Percentiles rank a stretch among this genome's conserved stretches.
Evolutionary conservation across 1,284 basidiomycete species (phyloP).

Genomic region (Cutaneotrichosporon dermatis): DNA sequence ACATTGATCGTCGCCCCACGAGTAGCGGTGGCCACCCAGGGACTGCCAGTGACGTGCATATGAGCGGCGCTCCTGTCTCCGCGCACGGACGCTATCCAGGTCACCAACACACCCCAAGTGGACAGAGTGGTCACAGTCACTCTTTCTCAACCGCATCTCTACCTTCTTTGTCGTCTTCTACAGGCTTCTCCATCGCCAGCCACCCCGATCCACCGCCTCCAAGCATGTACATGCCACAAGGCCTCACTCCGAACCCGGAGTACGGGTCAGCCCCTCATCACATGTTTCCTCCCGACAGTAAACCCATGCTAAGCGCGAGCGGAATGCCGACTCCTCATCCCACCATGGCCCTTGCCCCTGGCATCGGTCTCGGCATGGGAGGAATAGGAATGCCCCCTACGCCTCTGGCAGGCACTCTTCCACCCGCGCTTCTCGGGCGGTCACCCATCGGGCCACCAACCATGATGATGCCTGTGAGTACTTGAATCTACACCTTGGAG

Average conservation of each 20-base stretch:
- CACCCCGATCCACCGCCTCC: slow-evolving; percentile 6
- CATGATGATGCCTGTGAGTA: slow-evolving; percentile 11
- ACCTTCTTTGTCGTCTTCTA: slow-evolving; percentile 19
- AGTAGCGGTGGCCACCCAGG: background rate
- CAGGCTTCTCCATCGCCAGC: slow-evolving; percentile 16
- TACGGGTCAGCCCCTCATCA: background rate
- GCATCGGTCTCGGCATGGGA: slow-evolving; percentile 8
- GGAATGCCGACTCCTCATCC: background rate
- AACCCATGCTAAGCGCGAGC: slow-evolving; percentile 4
- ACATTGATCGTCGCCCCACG: slow-evolving; percentile 11
- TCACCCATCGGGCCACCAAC: slow-evolving; percentile 6
- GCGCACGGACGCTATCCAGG: slow-evolving; percentile 3
- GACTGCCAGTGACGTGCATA: background rate
- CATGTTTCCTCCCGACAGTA: slow-evolving; percentile 5
- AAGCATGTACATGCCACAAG: slow-evolving; percentile 6
- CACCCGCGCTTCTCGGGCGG: slow-evolving; percentile 10
- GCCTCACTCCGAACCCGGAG: slow-evolving; percentile 6
- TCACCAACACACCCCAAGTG: slow-evolving; percentile 9
- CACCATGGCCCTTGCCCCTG: background rate
- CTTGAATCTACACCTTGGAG: background rate
- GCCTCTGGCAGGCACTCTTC: slow-evolving; percentile 7
- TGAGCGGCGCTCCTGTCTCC: slow-evolving; percentile 1
- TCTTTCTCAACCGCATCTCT: slow-evolving; percentile 21
- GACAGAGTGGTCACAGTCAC: slow-evolving; percentile 14
- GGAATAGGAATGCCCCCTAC: slow-evolving; percentile 9